These are phyloP conservation scores for Penicillium hordei DNA, from an alignment of 2,329 filamentous ascomycete species.

Conservation along the genomic window DNA sequence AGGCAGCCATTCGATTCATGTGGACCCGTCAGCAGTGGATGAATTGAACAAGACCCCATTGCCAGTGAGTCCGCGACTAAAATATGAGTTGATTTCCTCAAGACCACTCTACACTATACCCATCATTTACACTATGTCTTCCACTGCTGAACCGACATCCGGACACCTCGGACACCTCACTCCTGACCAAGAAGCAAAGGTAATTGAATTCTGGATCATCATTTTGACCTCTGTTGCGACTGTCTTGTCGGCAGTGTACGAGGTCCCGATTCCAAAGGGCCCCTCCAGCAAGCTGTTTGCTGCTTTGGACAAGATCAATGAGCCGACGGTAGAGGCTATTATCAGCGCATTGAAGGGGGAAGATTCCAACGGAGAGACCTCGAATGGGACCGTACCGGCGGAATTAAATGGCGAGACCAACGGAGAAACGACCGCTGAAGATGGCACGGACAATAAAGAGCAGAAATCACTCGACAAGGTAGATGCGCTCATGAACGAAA, in stretches of 20 bases:
- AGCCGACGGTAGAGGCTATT: constrained; percentile 24
- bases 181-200: constrained; percentile 76
- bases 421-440: not conserved
- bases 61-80: not conserved
- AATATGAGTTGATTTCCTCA: not conserved
- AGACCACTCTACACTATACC: not conserved
- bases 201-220: constrained; percentile 78
- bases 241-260: constrained; percentile 21
- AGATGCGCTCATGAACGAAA: constrained; percentile 18
- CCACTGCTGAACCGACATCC: constrained; percentile 40
- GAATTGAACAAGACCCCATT: not conserved
- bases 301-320: constrained; percentile 20
- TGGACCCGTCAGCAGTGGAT: not conserved
- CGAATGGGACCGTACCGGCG: not conserved
- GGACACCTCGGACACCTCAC: constrained; percentile 72
- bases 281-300: constrained; percentile 22
- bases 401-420: not conserved
- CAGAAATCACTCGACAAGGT: constrained; percentile 19
- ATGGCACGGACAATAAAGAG: not conserved
- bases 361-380: not conserved
- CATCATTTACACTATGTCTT: constrained; percentile 8
- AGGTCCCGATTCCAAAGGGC: constrained; percentile 38
- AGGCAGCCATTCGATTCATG: constrained; percentile 1
- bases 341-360: constrained; percentile 17
- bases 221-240: constrained; percentile 21